phyloP scores from a whole-genome alignment of 495 filamentous ascomycete genomes.

The Tuber microsphaerosporum region DNA sequence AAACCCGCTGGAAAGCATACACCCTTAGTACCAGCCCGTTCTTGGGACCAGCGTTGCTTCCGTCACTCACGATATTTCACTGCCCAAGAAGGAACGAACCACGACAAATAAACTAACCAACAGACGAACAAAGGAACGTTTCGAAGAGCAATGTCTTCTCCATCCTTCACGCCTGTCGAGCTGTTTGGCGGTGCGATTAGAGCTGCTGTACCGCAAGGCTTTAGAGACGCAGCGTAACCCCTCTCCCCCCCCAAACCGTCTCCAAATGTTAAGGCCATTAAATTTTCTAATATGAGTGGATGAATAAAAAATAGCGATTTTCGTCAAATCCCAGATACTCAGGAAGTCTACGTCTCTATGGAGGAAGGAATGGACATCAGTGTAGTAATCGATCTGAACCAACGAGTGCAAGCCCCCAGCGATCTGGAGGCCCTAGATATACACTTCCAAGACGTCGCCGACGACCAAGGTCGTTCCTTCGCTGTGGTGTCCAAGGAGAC shows the following conservation, averaged over 20 bases:
- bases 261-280: conserved; percentile 36
- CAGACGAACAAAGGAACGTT: not conserved
- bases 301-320: conserved; percentile 53
- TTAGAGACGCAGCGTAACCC: conserved; percentile 63
- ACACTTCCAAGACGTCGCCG: conserved; percentile 68
- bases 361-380: conserved; percentile 64
- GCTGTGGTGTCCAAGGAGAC: conserved; percentile 22
- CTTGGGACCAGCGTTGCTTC: not conserved
- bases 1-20: conserved; percentile 3
- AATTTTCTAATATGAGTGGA: not conserved
- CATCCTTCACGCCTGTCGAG: conserved; percentile 39
- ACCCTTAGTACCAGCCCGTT: not conserved
- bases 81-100: not conserved
- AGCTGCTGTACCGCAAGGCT: conserved; percentile 60
- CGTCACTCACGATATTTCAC: not conserved
- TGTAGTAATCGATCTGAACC: conserved; percentile 81
- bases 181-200: conserved; percentile 65
- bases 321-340: conserved; percentile 85
- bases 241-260: conserved; percentile 51
- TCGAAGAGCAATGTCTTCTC: not conserved
- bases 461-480: conserved; percentile 18
- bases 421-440: conserved; percentile 44
- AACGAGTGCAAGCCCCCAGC: conserved; percentile 52
- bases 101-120: not conserved
- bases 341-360: conserved; percentile 82